These are phyloP conservation scores for Verticillium nonalfalfae DNA, from an alignment of 2,329 filamentous ascomycete species.

Conservation along the genomic window DNA sequence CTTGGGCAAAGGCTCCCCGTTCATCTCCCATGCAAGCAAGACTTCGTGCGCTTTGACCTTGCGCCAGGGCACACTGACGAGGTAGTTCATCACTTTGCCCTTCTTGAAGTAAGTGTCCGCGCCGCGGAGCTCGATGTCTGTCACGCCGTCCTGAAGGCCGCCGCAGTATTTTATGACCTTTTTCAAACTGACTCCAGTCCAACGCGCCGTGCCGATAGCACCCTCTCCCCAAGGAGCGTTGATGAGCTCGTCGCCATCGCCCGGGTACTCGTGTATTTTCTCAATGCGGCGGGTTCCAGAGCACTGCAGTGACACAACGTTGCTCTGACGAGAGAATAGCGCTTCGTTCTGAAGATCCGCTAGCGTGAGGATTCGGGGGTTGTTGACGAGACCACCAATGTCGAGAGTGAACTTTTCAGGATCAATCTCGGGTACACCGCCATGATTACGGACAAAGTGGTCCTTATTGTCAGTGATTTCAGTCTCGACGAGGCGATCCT, in stretches of 20 bases:
- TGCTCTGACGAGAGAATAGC: constrained; percentile 53
- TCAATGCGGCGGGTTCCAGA: constrained; percentile 63
- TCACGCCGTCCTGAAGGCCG: constrained; percentile 44
- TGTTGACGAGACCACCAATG: constrained; percentile 55
- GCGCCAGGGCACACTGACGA: constrained; percentile 58
- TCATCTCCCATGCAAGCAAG: constrained; percentile 66
- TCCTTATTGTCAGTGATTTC: constrained; percentile 52
- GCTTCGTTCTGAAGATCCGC: constrained; percentile 54
- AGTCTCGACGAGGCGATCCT: constrained; percentile 46
- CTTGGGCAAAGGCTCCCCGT: constrained; percentile 54
- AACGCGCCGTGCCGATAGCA: constrained; percentile 60
- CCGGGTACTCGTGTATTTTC: constrained; percentile 59
- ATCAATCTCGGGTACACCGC: constrained; percentile 62
- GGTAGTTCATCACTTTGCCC: constrained; percentile 58
- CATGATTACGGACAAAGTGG: constrained; percentile 67
- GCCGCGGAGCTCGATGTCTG: constrained; percentile 63
- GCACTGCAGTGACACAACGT: constrained; percentile 58
- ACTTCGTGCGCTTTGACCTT: constrained; percentile 65
- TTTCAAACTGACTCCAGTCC: constrained; percentile 58
- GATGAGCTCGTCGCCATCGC: constrained; percentile 58
- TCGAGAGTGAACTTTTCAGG: constrained; percentile 44
- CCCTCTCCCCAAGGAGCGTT: constrained; percentile 57
- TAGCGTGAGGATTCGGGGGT: constrained; percentile 49
- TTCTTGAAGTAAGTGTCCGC: constrained; percentile 71
- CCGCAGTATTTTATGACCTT: constrained; percentile 67